phyloP scores from a whole-genome alignment of 352 stramenopile species.

The Phytophthora parvispora region DNA sequence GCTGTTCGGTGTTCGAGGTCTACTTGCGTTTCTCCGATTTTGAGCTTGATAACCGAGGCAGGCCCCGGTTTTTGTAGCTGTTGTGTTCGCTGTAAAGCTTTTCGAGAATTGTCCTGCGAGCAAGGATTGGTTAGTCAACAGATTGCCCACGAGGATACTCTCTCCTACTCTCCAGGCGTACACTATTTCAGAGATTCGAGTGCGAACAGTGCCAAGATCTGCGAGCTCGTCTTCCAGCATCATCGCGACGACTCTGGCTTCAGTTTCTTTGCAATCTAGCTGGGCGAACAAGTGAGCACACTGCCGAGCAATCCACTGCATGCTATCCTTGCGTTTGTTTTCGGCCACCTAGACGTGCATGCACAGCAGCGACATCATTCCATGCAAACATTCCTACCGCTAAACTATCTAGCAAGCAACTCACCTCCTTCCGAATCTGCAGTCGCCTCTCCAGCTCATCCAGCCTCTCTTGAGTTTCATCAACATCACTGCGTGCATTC shows the following conservation, averaged over 20 bases:
- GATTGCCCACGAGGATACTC: neutral
- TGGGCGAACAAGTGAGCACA: slow-evolving; percentile 73
- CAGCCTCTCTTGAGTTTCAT: slow-evolving; percentile 31
- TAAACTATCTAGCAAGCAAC: neutral
- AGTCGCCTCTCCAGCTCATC: slow-evolving; percentile 34
- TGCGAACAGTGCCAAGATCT: slow-evolving; percentile 19
- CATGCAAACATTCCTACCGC: too few species aligned
- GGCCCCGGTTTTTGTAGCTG: neutral
- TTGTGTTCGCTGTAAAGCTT: slow-evolving; percentile 2
- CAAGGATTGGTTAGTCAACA: neutral
- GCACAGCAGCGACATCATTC: slow-evolving; percentile 1
- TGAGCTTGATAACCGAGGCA: slow-evolving; percentile 12
- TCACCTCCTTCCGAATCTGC: slow-evolving; percentile 38
- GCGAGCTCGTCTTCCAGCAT: slow-evolving; percentile 44
- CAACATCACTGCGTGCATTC: slow-evolving; percentile 19
- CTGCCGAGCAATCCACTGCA: slow-evolving; percentile 66
- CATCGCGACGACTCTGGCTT: slow-evolving; percentile 48
- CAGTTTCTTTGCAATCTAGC: slow-evolving; percentile 65
- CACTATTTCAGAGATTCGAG: slow-evolving; percentile 17
- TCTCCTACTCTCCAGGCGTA: neutral
- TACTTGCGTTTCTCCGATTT: neutral
- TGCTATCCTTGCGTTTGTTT: slow-evolving; percentile 47
- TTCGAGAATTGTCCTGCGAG: slow-evolving; percentile 7
- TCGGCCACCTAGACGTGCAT: slow-evolving; percentile 39
- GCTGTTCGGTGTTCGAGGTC: slow-evolving; percentile 7